Evolutionary conservation across 2,329 filamentous ascomycete species (phyloP).

Genomic region (Tolypocladium amazonense): DNA sequence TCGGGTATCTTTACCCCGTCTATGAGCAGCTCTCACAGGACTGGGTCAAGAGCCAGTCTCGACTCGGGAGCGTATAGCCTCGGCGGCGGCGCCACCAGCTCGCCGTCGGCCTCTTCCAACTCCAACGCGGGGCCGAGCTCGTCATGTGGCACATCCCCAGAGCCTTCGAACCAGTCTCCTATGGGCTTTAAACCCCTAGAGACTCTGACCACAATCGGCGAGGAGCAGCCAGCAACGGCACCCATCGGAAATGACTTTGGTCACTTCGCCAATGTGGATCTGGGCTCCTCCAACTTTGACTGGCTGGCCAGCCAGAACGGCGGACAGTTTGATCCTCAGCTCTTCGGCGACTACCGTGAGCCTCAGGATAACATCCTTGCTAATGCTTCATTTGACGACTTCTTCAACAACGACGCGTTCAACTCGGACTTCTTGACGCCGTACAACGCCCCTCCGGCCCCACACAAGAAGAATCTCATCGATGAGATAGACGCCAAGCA

Average conservation of each 20-base stretch:
- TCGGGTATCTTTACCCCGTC: constrained; percentile 49
- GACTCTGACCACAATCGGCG: constrained; percentile 53
- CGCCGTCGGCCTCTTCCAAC: constrained; percentile 52
- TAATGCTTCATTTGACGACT: constrained; percentile 60
- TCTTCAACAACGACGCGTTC: constrained; percentile 67
- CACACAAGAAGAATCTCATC: constrained; percentile 59
- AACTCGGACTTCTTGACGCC: constrained; percentile 73
- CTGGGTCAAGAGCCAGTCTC: constrained; percentile 37
- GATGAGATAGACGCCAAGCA: constrained; percentile 68
- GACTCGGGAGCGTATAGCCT: constrained; percentile 38
- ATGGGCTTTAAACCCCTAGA: constrained; percentile 53
- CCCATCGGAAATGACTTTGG: constrained; percentile 22
- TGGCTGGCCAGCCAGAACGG: constrained; percentile 74
- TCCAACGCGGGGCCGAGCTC: constrained; percentile 50
- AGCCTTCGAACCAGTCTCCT: constrained; percentile 64
- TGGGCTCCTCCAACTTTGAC: constrained; percentile 50
- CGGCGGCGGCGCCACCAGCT: constrained; percentile 46
- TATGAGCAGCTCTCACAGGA: constrained; percentile 32
- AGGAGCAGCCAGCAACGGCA: constrained; percentile 42
- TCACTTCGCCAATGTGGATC: constrained; percentile 21
- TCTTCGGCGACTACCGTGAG: constrained; percentile 90
- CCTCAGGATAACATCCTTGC: constrained; percentile 70
- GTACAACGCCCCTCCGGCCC: constrained; percentile 51
- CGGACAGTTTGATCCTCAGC: constrained; percentile 78
- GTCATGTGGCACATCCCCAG: constrained; percentile 68